Evolutionary conservation across 2,329 filamentous ascomycete genomes (phyloP).

Genomic region (Colletotrichum filicis): DNA sequence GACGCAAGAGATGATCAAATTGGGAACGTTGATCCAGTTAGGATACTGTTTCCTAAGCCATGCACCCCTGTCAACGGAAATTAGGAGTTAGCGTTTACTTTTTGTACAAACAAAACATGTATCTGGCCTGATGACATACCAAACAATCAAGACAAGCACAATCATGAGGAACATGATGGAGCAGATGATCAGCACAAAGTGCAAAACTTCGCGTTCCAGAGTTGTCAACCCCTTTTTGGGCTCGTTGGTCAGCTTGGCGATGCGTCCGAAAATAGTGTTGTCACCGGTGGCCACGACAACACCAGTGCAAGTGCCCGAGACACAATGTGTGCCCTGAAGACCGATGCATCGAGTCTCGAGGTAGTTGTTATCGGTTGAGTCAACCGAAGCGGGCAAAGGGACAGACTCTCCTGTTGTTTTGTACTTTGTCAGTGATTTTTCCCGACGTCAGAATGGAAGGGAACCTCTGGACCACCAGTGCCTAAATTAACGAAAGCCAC

Average conservation of each 20-base stretch:
- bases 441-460: too few species aligned
- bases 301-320: constrained; percentile 73
- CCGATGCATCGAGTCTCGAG: constrained; percentile 82
- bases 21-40: constrained; percentile 77
- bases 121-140: constrained; percentile 65
- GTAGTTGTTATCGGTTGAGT: constrained; percentile 78
- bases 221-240: constrained; percentile 76
- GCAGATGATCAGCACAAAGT: constrained; percentile 79
- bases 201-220: constrained; percentile 77
- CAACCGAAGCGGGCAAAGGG: constrained; percentile 70
- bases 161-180: constrained; percentile 75
- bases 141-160: constrained; percentile 71
- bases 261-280: constrained; percentile 78
- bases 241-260: constrained; percentile 77
- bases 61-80: constrained; percentile 61
- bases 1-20: constrained; percentile 79
- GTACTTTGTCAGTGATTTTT: neutral
- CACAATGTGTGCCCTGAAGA: constrained; percentile 82
- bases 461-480: too few species aligned
- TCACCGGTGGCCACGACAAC: constrained; percentile 80
- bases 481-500: neutral
- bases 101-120: constrained; percentile 38
- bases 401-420: constrained; percentile 67
- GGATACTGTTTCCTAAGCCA: constrained; percentile 77
- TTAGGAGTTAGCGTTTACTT: neutral